Base-by-base conservation (phyloP, 768 basidiomycete genomes). In the Hericium erinaceus region DNA sequence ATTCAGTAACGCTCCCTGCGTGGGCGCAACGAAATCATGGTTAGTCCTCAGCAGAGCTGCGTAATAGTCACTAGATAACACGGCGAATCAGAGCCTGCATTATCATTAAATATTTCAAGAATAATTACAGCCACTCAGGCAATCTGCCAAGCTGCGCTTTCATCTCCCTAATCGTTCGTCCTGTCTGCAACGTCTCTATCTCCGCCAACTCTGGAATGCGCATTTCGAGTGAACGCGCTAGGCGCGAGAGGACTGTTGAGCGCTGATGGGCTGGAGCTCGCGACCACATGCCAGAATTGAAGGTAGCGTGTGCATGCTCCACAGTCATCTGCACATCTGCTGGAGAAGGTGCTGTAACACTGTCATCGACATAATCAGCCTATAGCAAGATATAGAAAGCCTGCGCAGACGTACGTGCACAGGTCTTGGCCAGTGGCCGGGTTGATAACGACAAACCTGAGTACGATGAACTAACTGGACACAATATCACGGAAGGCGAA, bases 151-250 rank as follows among this genome's bases (percentile, higher is more conserved):
- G 75, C 69, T 94, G 92, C 0, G 82, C 82, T 18, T 75, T 80
- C 89, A 94, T 92, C 70, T 94, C 91, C 12, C 87, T 77, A 49
- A 91, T 84, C n/a, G 87, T 74, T 55, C 89, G 76, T 11, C 90
- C 91, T 0, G 90, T 92, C 68, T 93, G 90, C 51, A 84, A 58
- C 1, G 82, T 80, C 69, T 93, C 91, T 18, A 87, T 71, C 40
- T 71, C 68, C 2, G 88, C 87, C 12, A 91, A 66, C 24, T 83
- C 77, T 0, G 80, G 75, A 16, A 87, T 70, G 61, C 72, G 77
- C 16, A 74, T 73, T 62, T 85, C 84, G 9, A 92, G 74, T 5
- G 76, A 66, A 9, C 81, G 74, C 9, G 89, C 89, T 39, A 93
- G 74, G 48, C 77, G 78, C 3, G 81, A 76, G 6, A 92, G 76